Base-by-base conservation (phyloP, 2,329 filamentous ascomycete species). In the Pseudocercospora cruenta region DNA sequence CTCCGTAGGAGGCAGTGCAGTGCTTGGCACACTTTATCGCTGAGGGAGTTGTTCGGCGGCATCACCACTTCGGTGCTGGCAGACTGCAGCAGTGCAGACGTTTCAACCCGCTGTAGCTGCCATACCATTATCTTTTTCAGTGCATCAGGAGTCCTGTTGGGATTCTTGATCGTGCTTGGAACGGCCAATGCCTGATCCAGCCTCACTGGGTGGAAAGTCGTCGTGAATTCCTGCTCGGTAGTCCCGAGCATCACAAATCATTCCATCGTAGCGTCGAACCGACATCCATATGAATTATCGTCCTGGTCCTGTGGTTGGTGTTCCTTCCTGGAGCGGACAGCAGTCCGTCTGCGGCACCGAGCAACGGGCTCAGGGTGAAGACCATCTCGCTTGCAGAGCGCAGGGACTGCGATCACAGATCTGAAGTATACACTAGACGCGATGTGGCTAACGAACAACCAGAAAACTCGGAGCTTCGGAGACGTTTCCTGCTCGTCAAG, bases 361-460 rank as follows among this genome's bases (percentile, higher is more conserved):
- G 16, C 22, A 31, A 55, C 16, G 26, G 51, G 51, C 22, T 31
- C 26, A 55, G 51, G 51, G 51, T 55, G 26, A n/a, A 26, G 51
- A 26, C 12, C 47, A 16, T 55, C 26, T 55, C 51, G 51, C 51
- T 55, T 55, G 51, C 51, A 55, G 51, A 55, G 51, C 26, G 51
- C 51, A 55, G 51, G 51, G 51, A 55, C 51, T 55, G 51, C 51
- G 51, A 55, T 55, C 51, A 55, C 51, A 55, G 51, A 55, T 55
- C 51, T 55, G 21, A 51, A 22, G 47, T 26, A 26, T 12, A 51
- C 22, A 26, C 47, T 51, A 22, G 47, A 14, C 14, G 19, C 47
- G 21, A 28, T 28, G 24, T 55, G 21, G 24, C 51, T 55, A 26
- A 51, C 21, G 51, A 55, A 55, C 51, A 55, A 55, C 51, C 51